Evolutionary conservation across 148 eudicot genomes (phyloP).

Genomic region (Camellia lanceoleosa): DNA sequence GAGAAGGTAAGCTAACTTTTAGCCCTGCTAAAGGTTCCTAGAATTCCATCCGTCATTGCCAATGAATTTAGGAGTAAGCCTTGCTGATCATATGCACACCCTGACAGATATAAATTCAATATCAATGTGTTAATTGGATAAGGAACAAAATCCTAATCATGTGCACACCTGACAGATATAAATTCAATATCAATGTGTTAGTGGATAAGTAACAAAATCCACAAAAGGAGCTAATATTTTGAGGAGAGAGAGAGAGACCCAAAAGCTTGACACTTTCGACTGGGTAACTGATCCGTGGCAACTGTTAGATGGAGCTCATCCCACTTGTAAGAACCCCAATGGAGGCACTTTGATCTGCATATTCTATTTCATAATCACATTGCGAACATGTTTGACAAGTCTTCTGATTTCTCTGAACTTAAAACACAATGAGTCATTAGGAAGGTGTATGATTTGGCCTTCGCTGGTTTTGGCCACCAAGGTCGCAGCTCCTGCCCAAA

Average conservation of each 20-base stretch:
- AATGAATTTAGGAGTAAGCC: slow-evolving; percentile 53
- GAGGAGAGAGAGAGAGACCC: slow-evolving; percentile 23
- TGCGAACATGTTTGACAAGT: slow-evolving; percentile 40
- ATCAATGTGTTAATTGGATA: too few relatives aligned
- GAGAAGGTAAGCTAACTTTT: slow-evolving; percentile 62
- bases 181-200: not conserved
- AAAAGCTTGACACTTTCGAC: slow-evolving; percentile 40
- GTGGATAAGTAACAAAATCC: not conserved
- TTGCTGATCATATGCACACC: slow-evolving; percentile 69
- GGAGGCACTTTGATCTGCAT: slow-evolving; percentile 65
- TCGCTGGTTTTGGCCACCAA: too few relatives aligned
- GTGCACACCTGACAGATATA: slow-evolving; percentile 7
- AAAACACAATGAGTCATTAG: slow-evolving; percentile 39
- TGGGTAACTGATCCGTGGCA: slow-evolving; percentile 41
- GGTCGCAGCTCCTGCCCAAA: slow-evolving; percentile 48
- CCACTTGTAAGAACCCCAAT: slow-evolving; percentile 62
- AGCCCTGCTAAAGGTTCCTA: slow-evolving; percentile 60
- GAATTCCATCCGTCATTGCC: slow-evolving; percentile 56
- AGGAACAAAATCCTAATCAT: not conserved
- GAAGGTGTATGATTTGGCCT: slow-evolving; percentile 37
- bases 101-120: slow-evolving; percentile 21
- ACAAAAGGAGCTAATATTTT: not conserved
- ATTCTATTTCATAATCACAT: slow-evolving; percentile 67
- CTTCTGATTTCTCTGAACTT: slow-evolving; percentile 40
- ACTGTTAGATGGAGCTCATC: slow-evolving; percentile 41